Evolutionary conservation across 208 protist species (phyloP), one percentile per base, ranked within the genome.

Genomic region (Crithidia bombi): DNA sequence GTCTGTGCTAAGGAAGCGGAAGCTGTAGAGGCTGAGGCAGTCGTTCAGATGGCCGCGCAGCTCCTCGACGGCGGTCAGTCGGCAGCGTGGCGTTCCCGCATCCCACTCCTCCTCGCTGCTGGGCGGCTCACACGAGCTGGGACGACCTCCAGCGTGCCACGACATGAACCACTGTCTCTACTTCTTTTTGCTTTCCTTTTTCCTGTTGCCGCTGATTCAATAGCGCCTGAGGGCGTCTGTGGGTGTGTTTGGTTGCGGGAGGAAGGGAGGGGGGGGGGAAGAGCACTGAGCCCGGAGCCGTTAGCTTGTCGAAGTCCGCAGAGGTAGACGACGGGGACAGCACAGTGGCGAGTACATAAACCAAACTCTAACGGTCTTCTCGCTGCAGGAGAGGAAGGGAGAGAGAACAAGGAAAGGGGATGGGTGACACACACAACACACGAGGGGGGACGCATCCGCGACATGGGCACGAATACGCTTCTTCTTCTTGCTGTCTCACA

Each of bases 21-120:
- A 65, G 43, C 56, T 36, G 54, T 85, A 75, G 23, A 87, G 55
- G 62, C 78, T 85, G 21, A 62, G 41, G 59, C 79, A 84, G 70
- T 87, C 85, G 0, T 64, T 39, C 19, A 87, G 62, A 25, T 90
- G 85, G 0, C 70, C 75, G 7, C 61, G 75, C 46, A 87, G 65
- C 62, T 90, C 85, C 50, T 81, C 72, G 4, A 61, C 79, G 2
- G 79, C 63, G 17, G 67, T 75, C 54, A 75, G 57, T 30, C 62
- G 44, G 14, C 21, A 7, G 15, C 57, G 35, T 21, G 12, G 35
- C n/a, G n/a, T n/a, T 3, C 43, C 21, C 10, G 6, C 61, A 25
- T 46, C 47, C 33, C 47, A 52, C 5, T 15, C 25, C 0, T 56
- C 70, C 26, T 64, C 49, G 39, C 39, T 67, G 62, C 10, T 36